A percentile compares a stretch with the other conserved stretches of the same genome.
These are phyloP conservation scores for Plantago coronopus DNA, from an alignment of 305 asterid genomes.

Conservation along the genomic window DNA sequence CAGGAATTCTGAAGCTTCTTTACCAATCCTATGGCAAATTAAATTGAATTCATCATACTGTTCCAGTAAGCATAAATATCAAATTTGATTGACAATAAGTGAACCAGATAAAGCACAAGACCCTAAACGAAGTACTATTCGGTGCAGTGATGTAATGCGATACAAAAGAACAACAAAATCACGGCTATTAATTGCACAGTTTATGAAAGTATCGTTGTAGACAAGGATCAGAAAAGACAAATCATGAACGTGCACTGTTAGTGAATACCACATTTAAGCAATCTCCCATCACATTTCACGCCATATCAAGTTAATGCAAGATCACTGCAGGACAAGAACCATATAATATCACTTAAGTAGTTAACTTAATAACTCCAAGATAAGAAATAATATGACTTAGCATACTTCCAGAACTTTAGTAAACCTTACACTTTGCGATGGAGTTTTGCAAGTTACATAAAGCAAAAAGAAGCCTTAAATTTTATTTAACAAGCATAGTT, in stretches of 20 bases:
- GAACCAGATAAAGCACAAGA: conserved; percentile 1
- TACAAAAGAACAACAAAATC: not conserved
- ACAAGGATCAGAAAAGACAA: not conserved
- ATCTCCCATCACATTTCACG: not conserved
- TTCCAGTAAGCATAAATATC: conserved; percentile 6
- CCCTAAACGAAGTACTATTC: conserved; percentile 12
- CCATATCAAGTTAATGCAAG: too few species aligned
- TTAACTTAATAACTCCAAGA: too few species aligned
- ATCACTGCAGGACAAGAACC: too few species aligned
- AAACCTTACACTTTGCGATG: too few species aligned
- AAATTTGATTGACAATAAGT: not conserved
- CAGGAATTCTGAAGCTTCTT: conserved; percentile 65
- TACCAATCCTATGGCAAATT: conserved; percentile 54
- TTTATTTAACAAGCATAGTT: too few species aligned
- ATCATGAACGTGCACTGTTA: not conserved
- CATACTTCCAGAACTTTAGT: too few species aligned
- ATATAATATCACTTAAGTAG: too few species aligned
- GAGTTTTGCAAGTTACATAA: too few species aligned
- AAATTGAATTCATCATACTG: not conserved
- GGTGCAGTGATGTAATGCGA: not conserved
- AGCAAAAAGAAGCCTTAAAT: too few species aligned
- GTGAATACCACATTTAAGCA: not conserved
- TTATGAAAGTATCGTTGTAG: not conserved
- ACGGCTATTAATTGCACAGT: not conserved
- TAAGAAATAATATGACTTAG: too few species aligned